Base-by-base conservation (phyloP, 1,284 basidiomycete genomes). In the Sporisorium scitamineum region DNA sequence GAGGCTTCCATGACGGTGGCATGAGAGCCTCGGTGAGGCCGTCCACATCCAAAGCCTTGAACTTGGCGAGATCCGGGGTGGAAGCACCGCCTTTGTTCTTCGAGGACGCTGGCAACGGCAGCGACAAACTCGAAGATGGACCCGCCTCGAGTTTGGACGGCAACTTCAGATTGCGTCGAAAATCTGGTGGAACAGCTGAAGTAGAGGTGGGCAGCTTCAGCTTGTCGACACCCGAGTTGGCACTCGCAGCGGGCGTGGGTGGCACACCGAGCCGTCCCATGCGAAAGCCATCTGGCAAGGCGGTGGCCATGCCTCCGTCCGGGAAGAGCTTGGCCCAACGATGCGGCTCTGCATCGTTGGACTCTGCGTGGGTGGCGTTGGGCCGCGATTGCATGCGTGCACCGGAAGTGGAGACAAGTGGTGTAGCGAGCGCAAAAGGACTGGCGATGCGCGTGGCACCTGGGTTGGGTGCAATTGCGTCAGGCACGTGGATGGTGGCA, bases 271-370 rank as follows among this genome's bases (percentile, higher is more conserved):
- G 52, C 11, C 51, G 55, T 13, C 32, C 54, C 41, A 65, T 62
- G 18, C 52, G 60, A 13, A 76, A 71, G 32, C 52, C 39, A 18
- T 73, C 70, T 22, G 75, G 75, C 13, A 77, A 54, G 1, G 75
- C 70, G 24, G 75, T 77, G 9, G 71, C 39, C 70, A 77, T 73
- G 41, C 70, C 75, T 18, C 56, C 66, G 29, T 77, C 75, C 5
- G 65, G 65, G 26, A 77, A 77, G 13, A 77, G 54, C 45, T 65
- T 65, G 2, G 75, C 70, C 75, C 75, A 77, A 2, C 70, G 75
- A 61, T 77, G 75, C 18, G 59, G 26, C 24, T 74, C 61, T 54
- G 45, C 22, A 11, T 71, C 69, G 11, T 51, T 41, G 34, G 62
- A 47, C 13, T 44, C 45, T 8, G 18, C 57, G 3, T 34, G 41